Evolutionary conservation across 108 stramenopile genomes (phyloP).

Genomic region (Cyclotella baltica): DNA sequence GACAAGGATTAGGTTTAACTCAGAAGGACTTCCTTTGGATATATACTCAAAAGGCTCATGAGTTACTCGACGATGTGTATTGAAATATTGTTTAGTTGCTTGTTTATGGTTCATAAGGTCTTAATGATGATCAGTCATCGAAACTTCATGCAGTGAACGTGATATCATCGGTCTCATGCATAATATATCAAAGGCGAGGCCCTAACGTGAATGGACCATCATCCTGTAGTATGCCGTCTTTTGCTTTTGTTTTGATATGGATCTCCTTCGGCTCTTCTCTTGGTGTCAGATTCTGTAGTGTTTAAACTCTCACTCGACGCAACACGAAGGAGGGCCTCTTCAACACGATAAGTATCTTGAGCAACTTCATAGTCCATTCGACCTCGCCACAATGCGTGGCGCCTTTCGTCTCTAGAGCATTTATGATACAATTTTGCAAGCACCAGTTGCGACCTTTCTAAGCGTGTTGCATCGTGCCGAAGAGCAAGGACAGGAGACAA

Average conservation of each 20-base stretch:
- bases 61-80: too few species aligned
- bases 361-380: slow-evolving; percentile 1
- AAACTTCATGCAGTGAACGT: too few species aligned
- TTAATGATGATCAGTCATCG: too few species aligned
- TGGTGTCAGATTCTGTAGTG: not conserved
- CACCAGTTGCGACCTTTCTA: not conserved
- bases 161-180: too few species aligned
- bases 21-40: too few species aligned
- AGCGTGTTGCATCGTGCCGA: not conserved
- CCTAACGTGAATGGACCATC: too few species aligned
- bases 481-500: not conserved
- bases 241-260: not conserved
- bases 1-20: too few species aligned
- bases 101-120: too few species aligned
- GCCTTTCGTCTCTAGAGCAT: slow-evolving; percentile 1
- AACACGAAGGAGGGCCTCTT: not conserved
- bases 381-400: not conserved
- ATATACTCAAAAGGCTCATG: too few species aligned
- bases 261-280: not conserved
- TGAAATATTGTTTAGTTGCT: too few species aligned
- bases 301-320: not conserved
- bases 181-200: too few species aligned
- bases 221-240: not conserved
- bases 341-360: not conserved
- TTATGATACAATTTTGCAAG: not conserved